A percentile compares a stretch with the other conserved stretches of the same genome.
Evolutionary conservation across 495 filamentous ascomycete species (phyloP).

Genomic region (Aspergillus leporis): DNA sequence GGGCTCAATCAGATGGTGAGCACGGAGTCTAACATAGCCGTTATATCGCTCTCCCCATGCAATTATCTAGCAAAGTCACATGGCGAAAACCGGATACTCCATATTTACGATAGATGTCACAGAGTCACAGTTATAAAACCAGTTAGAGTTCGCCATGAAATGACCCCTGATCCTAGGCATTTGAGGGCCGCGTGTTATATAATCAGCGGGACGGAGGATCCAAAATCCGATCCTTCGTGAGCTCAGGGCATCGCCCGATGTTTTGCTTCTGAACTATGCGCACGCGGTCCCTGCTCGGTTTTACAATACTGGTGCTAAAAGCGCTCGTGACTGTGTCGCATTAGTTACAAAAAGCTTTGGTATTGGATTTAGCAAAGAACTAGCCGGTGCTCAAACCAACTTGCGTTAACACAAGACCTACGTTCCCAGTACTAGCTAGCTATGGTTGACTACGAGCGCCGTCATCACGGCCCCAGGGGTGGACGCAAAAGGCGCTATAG

Average conservation of each 20-base stretch:
- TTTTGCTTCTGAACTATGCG: constrained; percentile 18
- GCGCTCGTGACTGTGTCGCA: constrained; percentile 9
- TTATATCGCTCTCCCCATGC: not conserved
- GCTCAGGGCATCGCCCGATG: constrained; percentile 15
- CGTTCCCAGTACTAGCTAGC: not conserved
- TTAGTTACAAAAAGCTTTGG: not conserved
- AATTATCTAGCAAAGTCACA: not conserved
- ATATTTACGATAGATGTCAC: not conserved
- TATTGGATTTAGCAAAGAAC: not conserved
- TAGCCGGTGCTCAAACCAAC: not conserved
- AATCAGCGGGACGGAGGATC: constrained; percentile 27
- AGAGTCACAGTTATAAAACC: not conserved
- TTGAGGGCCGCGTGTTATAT: constrained; percentile 16
- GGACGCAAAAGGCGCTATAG: constrained; percentile 66
- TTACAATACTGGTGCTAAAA: not conserved
- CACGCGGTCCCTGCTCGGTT: constrained; percentile 11
- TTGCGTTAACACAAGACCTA: not conserved
- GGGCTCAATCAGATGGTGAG: not conserved
- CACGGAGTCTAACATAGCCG: not conserved
- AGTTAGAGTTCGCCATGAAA: not conserved
- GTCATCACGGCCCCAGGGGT: constrained; percentile 57
- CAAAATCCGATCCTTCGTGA: constrained; percentile 4
- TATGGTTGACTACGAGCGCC: constrained; percentile 77
- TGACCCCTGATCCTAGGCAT: not conserved
- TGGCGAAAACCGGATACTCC: not conserved